Conservation (phyloP, 176 grass and related monocot species). For the Phragmites australis region DNA sequence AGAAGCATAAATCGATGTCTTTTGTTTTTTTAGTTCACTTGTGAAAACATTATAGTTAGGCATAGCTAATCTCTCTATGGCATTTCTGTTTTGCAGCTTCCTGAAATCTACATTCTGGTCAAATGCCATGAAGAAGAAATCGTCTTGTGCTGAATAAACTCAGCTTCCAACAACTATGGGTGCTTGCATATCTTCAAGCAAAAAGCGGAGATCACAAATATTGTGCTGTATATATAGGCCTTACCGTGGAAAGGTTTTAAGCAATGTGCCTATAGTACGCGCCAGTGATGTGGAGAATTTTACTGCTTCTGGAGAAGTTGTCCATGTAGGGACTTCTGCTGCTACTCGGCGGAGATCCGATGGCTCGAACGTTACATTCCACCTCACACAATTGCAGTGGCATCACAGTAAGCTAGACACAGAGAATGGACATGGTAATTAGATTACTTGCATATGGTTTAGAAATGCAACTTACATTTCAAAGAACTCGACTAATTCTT, state of each 20-base stretch:
- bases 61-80: conserved; percentile 1
- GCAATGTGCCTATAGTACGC: conserved; percentile 49
- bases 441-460: conserved; percentile 8
- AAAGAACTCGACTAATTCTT: neutral
- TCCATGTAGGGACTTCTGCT: conserved; percentile 53
- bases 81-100: conserved; percentile 41
- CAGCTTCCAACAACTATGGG: conserved; percentile 50
- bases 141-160: conserved; percentile 24
- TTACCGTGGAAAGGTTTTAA: conserved; percentile 61
- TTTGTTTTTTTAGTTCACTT: conserved; percentile 16
- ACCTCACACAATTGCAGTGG: conserved; percentile 89
- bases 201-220: conserved; percentile 45
- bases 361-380: conserved; percentile 73
- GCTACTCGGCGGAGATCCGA: conserved; percentile 44
- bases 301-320: conserved; percentile 47
- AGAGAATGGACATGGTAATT: conserved; percentile 74
- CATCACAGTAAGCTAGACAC: conserved; percentile 81
- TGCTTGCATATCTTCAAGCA: conserved; percentile 60
- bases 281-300: conserved; percentile 43
- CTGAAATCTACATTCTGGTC: conserved; percentile 23
- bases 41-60: neutral
- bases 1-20: neutral
- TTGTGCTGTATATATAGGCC: conserved; percentile 53
- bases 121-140: conserved; percentile 27
- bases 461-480: neutral